Percentiles rank a stretch among this genome's conserved stretches.
Conservation (phyloP, 257 asterid species). For the Ocimum tenuiflorum region DNA sequence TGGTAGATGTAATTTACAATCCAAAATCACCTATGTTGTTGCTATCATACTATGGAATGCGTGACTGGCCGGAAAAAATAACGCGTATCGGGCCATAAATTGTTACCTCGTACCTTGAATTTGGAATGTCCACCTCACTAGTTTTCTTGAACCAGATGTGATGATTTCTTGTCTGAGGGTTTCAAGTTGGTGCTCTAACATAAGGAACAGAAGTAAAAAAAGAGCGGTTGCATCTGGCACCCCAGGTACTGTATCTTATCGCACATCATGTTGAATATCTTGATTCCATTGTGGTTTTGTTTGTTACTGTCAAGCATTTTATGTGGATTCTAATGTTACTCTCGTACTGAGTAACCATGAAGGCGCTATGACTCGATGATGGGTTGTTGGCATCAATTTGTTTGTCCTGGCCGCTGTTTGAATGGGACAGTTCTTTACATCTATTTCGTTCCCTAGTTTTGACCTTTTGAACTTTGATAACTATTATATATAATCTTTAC, state of each 20-base stretch:
- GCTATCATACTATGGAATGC: neutral
- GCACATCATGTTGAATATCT: neutral
- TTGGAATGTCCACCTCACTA: neutral
- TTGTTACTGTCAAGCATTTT: neutral
- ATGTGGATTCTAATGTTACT: neutral
- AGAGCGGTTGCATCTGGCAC: constrained; percentile 7
- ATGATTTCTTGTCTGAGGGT: constrained; percentile 35
- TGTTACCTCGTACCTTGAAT: neutral
- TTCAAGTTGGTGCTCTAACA: constrained; percentile 32
- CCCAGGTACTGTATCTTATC: constrained; percentile 7
- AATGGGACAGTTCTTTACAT: no score
- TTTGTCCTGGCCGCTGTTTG: neutral
- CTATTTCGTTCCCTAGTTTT: no score
- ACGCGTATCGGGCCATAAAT: neutral
- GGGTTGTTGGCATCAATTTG: neutral
- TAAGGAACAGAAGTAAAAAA: neutral
- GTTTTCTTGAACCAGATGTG: constrained; percentile 20
- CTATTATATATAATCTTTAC: no score
- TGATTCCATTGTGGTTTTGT: constrained; percentile 5
- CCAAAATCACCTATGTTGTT: neutral
- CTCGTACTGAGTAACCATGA: neutral
- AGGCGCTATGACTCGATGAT: no score
- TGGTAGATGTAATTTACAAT: neutral
- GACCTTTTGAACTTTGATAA: no score
- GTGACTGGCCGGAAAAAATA: neutral